A percentile compares a stretch with the other conserved stretches of the same genome.
phyloP scores from a whole-genome alignment of 1,139 yeast species.

The Kluyveromyces sp. region DNA sequence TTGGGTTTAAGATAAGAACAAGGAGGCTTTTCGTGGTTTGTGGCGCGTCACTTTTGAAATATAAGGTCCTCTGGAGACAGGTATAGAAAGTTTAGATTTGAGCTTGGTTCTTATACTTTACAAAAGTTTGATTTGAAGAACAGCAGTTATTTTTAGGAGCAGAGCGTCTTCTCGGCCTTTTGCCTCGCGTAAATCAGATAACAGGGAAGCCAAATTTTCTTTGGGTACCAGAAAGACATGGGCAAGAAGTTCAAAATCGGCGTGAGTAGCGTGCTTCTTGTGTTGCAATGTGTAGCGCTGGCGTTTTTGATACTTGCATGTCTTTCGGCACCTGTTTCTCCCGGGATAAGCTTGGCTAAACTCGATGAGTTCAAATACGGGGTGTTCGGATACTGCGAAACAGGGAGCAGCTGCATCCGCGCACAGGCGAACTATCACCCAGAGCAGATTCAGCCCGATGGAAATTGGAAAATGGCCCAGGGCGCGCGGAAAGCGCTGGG shows the following conservation, averaged over 20 bases:
- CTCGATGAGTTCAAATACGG: slow-evolving; percentile 60
- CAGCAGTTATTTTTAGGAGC: no score
- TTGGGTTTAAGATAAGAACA: no score
- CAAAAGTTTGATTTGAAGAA: no score
- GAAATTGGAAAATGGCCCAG: slow-evolving; percentile 45
- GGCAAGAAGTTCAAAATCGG: slow-evolving; percentile 9
- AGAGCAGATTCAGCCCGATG: slow-evolving; percentile 27
- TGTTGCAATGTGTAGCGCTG: slow-evolving; percentile 36
- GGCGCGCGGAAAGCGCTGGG: slow-evolving; percentile 61
- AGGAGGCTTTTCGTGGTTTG: neutral
- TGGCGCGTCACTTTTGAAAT: no score
- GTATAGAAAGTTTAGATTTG: no score
- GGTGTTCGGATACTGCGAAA: slow-evolving; percentile 72
- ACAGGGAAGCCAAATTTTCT: no score
- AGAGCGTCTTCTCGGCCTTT: no score
- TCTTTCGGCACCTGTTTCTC: slow-evolving; percentile 58
- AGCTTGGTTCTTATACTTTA: no score
- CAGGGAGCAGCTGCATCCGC: slow-evolving; percentile 41
- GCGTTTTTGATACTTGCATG: slow-evolving; percentile 47
- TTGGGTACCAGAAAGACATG: no score
- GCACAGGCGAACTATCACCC: slow-evolving; percentile 46
- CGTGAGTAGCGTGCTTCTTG: slow-evolving; percentile 26
- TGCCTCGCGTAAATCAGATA: no score
- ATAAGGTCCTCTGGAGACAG: no score
- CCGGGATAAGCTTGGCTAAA: slow-evolving; percentile 42